phyloP scores from a whole-genome alignment of 2,329 filamentous ascomycete genomes.

The Neopestalotiopsis sp. region DNA sequence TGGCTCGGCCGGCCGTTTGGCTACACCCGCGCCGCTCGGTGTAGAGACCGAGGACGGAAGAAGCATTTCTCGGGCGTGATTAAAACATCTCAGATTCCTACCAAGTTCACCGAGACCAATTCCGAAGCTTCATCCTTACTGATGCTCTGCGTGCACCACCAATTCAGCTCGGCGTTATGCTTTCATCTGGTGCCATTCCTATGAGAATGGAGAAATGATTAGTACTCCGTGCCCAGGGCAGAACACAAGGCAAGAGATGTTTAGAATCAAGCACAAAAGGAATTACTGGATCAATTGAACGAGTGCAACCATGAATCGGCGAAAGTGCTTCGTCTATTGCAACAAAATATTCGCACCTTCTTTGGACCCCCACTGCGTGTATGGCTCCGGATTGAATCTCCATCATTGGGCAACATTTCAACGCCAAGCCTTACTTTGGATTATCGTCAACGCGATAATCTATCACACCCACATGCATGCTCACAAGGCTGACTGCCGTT shows the following conservation, averaged over 20 bases:
- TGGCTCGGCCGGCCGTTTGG: neutral
- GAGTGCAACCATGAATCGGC: no score
- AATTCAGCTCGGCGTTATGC: neutral
- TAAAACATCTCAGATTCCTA: neutral
- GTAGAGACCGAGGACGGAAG: neutral
- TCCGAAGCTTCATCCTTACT: neutral
- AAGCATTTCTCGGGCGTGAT: neutral
- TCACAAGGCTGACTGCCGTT: no score
- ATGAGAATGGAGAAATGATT: neutral
- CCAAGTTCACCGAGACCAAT: neutral
- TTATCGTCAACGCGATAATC: no score
- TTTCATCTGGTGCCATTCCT: neutral
- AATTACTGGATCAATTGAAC: no score
- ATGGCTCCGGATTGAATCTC: no score
- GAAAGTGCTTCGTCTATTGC: no score
- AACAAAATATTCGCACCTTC: no score
- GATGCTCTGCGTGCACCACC: neutral
- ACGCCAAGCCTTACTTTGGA: no score
- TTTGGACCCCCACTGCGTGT: no score
- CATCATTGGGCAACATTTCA: no score
- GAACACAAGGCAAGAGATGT: neutral
- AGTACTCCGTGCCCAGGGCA: no score
- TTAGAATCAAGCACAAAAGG: neutral
- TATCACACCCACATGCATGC: no score
- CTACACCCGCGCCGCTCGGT: neutral